phyloP scores from a whole-genome alignment of 179 eudicot genomes.

The Amaranthus tricolor region DNA sequence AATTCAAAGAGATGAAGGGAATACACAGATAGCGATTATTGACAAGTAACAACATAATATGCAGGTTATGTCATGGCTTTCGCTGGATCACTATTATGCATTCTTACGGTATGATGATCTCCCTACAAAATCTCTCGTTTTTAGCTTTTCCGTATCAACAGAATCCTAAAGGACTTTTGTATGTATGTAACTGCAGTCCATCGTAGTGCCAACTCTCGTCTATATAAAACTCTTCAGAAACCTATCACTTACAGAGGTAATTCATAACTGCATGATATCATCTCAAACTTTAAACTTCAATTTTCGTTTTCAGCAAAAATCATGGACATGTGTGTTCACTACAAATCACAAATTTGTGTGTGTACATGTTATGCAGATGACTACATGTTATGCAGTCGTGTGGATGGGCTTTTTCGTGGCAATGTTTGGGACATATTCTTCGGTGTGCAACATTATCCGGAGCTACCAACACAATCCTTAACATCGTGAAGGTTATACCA shows the following conservation, averaged over 20 bases:
- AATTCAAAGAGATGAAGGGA: no score
- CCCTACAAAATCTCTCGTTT: neutral
- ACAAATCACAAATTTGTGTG: neutral
- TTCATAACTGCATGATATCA: neutral
- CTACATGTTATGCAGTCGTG: slow-evolving; percentile 31
- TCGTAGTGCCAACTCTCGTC: slow-evolving; percentile 64
- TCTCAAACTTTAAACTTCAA: no score
- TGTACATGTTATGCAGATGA: slow-evolving; percentile 19
- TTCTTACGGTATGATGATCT: slow-evolving; percentile 57
- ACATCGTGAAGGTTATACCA: neutral
- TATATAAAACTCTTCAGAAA: slow-evolving; percentile 46
- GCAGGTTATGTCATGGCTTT: slow-evolving; percentile 87
- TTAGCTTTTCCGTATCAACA: neutral
- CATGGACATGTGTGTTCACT: no score
- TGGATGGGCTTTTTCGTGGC: slow-evolving; percentile 32
- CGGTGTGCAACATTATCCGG: slow-evolving; percentile 34
- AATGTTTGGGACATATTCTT: slow-evolving; percentile 35
- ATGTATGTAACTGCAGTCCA: slow-evolving; percentile 41
- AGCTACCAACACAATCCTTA: slow-evolving; percentile 13
- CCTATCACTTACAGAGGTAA: slow-evolving; percentile 33
- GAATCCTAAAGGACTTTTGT: neutral
- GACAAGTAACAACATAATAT: slow-evolving; percentile 14
- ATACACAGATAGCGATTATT: neutral
- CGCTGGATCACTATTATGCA: slow-evolving; percentile 72
- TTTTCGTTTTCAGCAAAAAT: neutral